phyloP scores from a whole-genome alignment of 139 green algal species.

The Chlamydomonas incerta region DNA sequence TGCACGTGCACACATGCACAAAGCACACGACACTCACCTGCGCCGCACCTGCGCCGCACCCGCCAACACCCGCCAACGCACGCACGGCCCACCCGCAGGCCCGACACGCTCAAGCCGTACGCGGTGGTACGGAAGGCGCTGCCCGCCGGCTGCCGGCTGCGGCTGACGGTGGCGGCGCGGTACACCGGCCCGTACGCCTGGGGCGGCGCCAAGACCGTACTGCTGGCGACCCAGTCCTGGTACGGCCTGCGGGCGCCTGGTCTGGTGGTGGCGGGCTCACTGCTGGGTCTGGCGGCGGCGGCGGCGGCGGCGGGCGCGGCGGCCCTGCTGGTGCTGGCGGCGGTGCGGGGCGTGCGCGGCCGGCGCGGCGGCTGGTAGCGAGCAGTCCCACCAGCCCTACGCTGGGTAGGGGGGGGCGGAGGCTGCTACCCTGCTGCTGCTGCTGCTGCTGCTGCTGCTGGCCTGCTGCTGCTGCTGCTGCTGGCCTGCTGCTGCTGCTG shows the following conservation, averaged over 20 bases:
- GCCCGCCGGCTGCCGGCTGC: slow-evolving; percentile 10
- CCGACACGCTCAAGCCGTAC: slow-evolving; percentile 10
- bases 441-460: no score
- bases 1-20: no score
- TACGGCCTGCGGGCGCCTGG: slow-evolving; percentile 2
- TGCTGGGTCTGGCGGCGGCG: slow-evolving; percentile 4
- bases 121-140: not conserved
- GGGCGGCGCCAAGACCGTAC: not conserved
- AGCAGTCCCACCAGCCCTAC: no score
- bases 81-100: no score
- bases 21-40: no score
- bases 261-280: not conserved
- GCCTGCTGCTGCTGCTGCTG: no score
- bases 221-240: slow-evolving; percentile 22
- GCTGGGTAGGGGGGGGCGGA: no score
- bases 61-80: no score
- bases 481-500: no score
- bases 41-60: no score
- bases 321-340: not conserved
- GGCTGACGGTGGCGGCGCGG: slow-evolving; percentile 12
- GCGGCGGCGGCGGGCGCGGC: not conserved
- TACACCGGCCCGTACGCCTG: slow-evolving; percentile 20
- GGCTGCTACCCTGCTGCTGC: no score
- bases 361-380: not conserved
- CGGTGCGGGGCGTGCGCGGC: not conserved